Evolutionary conservation across 2,329 filamentous ascomycete genomes (phyloP), one percentile per base, ranked within the genome.

Genomic region (Alternaria novae-zelandiae): DNA sequence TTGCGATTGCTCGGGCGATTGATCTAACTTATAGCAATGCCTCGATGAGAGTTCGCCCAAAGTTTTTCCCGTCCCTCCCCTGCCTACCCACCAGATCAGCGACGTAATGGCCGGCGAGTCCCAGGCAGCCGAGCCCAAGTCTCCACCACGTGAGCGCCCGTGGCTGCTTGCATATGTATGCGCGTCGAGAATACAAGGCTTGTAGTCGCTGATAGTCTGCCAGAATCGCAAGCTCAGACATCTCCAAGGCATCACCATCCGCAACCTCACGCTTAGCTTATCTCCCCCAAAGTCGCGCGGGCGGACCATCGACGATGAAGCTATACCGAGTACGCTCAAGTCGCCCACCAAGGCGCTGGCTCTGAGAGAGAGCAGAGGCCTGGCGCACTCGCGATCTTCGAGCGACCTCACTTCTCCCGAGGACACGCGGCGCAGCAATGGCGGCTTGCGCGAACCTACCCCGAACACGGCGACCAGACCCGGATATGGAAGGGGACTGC

Each of bases 201-300:
- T 9, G 5, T 44, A 11, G 36, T 15, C 46, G 46, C 61, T 58
- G 62, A 51, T 46, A 11, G n/a, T 30, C 21, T 23, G 15, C 2
- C 71, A 96, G 86, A 97, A 97, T 79, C 92, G 94, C 78, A 94
- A 91, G 79, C 85, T 98, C 57, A 90, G 95, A 58, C 94, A 97
- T 83, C 86, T 97, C 5, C 90, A 92, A 73, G 93, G 93, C 70
- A 88, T 98, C 71, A 95, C 92, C 59, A 83, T 97, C 55, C 92
- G 95, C 61, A 97, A 97, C 79, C 84, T 97, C 46, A 89, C 89
- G 65, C 89, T 97, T n/a, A 69, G 69, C 84, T 83, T 23, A 84
- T 26, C 20, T 5, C 84, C 62, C 82, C 82, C 73, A 82, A 74
- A 86, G 63, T 68, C 77, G 41, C 84, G 84, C 56, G 82, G 84